Percentiles rank a stretch among this genome's conserved stretches.
Conservation (phyloP, 2,329 filamentous ascomycete species). For the Nannizziopsis arthrosporioides region DNA sequence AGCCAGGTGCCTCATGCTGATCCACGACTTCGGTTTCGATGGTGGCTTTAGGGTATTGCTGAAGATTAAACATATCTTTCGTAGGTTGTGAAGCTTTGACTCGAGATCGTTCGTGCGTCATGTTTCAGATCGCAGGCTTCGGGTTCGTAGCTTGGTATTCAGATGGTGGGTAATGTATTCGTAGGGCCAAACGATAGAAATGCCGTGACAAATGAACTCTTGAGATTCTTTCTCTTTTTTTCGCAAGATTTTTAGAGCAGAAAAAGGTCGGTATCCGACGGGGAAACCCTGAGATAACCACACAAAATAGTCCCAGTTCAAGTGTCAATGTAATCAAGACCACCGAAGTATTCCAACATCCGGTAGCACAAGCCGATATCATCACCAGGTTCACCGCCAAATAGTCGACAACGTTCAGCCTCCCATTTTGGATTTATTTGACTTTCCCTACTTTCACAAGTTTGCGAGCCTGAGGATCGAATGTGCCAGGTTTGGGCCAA, state of each 20-base stretch:
- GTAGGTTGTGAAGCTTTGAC: too few relatives aligned
- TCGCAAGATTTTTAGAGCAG: background rate
- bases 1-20: conserved; percentile 24
- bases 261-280: background rate
- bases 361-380: conserved; percentile 36
- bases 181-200: too few relatives aligned
- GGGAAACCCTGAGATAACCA: conserved; percentile 9
- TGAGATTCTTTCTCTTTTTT: too few relatives aligned
- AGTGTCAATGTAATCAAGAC: conserved; percentile 39
- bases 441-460: conserved; percentile 16
- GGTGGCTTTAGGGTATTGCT: background rate
- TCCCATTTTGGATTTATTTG: conserved; percentile 23
- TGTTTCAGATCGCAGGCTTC: background rate
- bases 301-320: conserved; percentile 15
- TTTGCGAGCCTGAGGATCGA: conserved; percentile 14
- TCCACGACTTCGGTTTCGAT: conserved; percentile 5
- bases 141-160: background rate
- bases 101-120: too few relatives aligned
- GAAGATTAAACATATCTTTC: too few relatives aligned
- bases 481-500: conserved; percentile 5
- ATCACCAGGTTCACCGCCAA: conserved; percentile 36
- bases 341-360: conserved; percentile 41
- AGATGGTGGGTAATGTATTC: too few relatives aligned
- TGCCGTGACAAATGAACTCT: too few relatives aligned
- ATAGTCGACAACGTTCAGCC: conserved; percentile 35